Evolutionary conservation across 352 stramenopile species (phyloP), one percentile per base, ranked within the genome.

Genomic region (Globisporangium sylvaticum): DNA sequence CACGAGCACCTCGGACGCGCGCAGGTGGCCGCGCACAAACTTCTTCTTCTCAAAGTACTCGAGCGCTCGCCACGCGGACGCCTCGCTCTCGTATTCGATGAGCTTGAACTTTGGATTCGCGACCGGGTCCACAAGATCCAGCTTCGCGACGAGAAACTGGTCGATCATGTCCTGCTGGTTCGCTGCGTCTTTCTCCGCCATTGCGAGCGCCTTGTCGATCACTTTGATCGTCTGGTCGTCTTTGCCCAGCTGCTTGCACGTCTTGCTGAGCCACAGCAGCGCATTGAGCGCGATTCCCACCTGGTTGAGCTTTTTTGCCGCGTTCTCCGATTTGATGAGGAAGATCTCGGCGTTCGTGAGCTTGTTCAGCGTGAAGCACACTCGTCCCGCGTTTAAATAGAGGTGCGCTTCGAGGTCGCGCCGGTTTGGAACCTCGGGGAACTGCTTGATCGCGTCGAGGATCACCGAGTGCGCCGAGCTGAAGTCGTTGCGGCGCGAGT

Each of bases 371-470:
- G 77, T 84, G 63, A 80, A 85, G 37, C 77, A 82, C 20, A 92
- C 78, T 15, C 81, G 80, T 0, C 81, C 84, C 52, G 75, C 72
- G 59, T 92, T 90, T 25, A 88, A 50, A 57, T 84, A 85, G 62
- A 85, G 71, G 58, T 78, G 75, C 1, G 76, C 57, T 42, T 83
- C 80, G 12, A 74, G 70, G 7, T 87, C 79, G 14, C 74, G 75
- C 18, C 81, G 75, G 0, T 72, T 74, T 0, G 72, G 74, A 24
- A 79, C 87, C 20, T 73, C 69, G 0, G 78, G 71, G 25, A 90
- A 80, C 56, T 84, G 59, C 27, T 73, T 71, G 27, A 83, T 67
- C 29, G 84, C 74, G 48, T 92, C 73, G 22, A 83, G 66, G n/a
- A 92, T 71, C 34, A 88, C 69, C 4, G 66, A 77, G 29, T 87